phyloP scores from a whole-genome alignment of 23 red algal species.

The Pyropia yezoensis region DNA sequence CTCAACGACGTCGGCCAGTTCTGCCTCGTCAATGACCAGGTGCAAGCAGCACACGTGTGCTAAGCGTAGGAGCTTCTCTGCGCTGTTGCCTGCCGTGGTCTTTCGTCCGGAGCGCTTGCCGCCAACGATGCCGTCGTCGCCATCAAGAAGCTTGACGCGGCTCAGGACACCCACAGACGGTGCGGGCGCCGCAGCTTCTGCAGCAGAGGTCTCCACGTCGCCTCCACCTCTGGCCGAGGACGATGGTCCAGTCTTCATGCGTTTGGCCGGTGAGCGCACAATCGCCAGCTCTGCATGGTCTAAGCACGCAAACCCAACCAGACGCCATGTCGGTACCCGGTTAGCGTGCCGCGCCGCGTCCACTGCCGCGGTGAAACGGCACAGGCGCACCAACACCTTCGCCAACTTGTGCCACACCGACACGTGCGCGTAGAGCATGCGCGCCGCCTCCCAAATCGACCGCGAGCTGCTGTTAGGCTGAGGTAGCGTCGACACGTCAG shows the following conservation, averaged over 20 bases:
- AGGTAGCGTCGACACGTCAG: too few species aligned
- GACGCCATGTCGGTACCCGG: conserved; percentile 74
- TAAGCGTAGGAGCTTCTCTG: conserved; percentile 2
- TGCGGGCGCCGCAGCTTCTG: too few species aligned
- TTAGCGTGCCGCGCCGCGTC: conserved; percentile 87
- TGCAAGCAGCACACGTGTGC: conserved; percentile 52
- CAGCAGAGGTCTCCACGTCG: too few species aligned
- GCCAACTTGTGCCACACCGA: conserved; percentile 67
- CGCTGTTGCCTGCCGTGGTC: too few species aligned
- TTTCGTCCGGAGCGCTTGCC: too few species aligned
- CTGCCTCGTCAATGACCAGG: conserved; percentile 74
- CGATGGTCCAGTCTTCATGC: too few species aligned
- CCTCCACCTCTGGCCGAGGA: too few species aligned
- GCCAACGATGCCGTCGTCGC: too few species aligned
- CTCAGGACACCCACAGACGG: too few species aligned
- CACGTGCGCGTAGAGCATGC: conserved; percentile 70
- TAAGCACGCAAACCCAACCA: conserved; percentile 89
- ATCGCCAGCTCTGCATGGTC: conserved; percentile 73
- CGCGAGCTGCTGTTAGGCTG: too few species aligned
- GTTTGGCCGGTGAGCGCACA: conserved; percentile 20
- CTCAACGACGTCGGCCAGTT: conserved; percentile 83
- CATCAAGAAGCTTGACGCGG: too few species aligned
- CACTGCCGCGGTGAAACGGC: conserved; percentile 81
- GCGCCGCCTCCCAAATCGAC: conserved; percentile 62
- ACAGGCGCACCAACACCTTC: conserved; percentile 55